Conservation (phyloP, 345 rosid genomes). For the Rubroshorea leprosula region DNA sequence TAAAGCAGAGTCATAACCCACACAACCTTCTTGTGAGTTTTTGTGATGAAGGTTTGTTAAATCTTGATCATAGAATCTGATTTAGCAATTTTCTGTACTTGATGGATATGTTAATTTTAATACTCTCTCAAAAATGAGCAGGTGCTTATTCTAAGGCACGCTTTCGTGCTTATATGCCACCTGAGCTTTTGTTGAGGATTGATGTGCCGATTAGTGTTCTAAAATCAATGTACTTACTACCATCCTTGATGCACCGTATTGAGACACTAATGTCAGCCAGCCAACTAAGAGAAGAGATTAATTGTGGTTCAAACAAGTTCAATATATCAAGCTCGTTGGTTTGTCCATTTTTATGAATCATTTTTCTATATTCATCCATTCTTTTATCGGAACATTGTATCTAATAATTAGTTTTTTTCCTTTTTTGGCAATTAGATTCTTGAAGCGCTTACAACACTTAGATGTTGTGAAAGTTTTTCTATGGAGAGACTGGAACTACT, state of each 20-base stretch:
- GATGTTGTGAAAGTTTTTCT: conserved; percentile 72
- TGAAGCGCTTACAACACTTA: conserved; percentile 70
- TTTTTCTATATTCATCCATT: conserved; percentile 5
- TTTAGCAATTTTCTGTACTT: background rate
- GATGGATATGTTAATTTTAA: conserved; percentile 11
- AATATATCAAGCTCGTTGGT: conserved; percentile 61
- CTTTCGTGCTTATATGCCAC: conserved; percentile 62
- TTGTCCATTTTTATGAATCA: conserved; percentile 15
- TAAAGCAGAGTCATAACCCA: conserved; percentile 93
- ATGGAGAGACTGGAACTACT: conserved; percentile 95
- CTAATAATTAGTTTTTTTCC: conserved; percentile 5
- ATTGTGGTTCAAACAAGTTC: conserved; percentile 32
- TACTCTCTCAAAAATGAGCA: conserved; percentile 28
- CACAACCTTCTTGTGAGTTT: conserved; percentile 79
- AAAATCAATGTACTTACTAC: conserved; percentile 66
- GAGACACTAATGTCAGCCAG: conserved; percentile 82
- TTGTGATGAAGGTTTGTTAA: conserved; percentile 51
- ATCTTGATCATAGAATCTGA: background rate
- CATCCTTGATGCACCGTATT: conserved; percentile 77
- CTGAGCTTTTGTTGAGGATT: conserved; percentile 65
- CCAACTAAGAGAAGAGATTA: conserved; percentile 85
- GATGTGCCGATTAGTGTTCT: conserved; percentile 40
- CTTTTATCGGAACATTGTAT: too few relatives aligned
- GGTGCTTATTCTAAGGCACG: conserved; percentile 35
- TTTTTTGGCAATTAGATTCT: conserved; percentile 42